phyloP scores from a whole-genome alignment of 306 rosid genomes.

The Cyclanthera cordifolia region DNA sequence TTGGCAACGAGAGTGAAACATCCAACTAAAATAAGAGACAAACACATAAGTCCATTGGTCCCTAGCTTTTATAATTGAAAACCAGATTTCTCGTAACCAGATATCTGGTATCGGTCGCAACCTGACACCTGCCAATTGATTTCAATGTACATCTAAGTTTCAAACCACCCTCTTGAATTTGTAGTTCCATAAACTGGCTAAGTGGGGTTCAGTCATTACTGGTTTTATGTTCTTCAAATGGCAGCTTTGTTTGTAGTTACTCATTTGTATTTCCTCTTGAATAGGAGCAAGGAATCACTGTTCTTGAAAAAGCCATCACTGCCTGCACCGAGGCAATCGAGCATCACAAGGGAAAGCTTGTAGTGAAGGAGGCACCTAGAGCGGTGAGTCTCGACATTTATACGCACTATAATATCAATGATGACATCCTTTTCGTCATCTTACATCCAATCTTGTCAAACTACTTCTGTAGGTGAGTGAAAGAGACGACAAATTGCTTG shows the following conservation, averaged over 20 bases:
- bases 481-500: conserved; percentile 75
- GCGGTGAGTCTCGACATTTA: conserved; percentile 49
- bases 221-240: not conserved
- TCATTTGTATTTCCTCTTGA: conserved; percentile 15
- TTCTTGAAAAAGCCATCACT: conserved; percentile 56
- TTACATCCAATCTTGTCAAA: conserved; percentile 22
- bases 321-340: conserved; percentile 75
- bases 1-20: not conserved
- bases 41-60: not conserved
- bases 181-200: not conserved
- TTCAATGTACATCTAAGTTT: not conserved
- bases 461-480: conserved; percentile 60
- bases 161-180: not conserved
- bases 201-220: not conserved
- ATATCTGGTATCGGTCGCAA: not conserved
- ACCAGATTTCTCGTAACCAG: not conserved
- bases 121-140: not conserved
- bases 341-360: conserved; percentile 72
- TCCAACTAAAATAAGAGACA: too few species aligned
- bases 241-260: not conserved
- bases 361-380: conserved; percentile 77
- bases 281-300: conserved; percentile 86
- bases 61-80: not conserved
- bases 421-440: not conserved
- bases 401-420: not conserved